Percentiles rank a stretch among this genome's conserved stretches.
Evolutionary conservation across 179 eudicot genomes (phyloP).

Genomic region (Beta lomatogona): DNA sequence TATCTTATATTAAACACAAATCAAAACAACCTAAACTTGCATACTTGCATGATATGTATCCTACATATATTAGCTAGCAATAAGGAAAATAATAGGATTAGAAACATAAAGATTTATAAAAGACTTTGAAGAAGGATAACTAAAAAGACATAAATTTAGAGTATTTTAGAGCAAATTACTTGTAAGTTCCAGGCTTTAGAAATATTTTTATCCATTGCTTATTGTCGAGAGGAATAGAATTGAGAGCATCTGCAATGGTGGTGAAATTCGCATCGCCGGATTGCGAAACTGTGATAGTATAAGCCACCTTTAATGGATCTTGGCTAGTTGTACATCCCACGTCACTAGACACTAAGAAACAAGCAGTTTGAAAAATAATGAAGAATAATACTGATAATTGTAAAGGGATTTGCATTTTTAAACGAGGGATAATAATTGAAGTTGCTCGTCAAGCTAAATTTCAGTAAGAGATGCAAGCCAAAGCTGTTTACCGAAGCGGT

Average conservation of each 20-base stretch:
- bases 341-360: not conserved
- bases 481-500: too few species aligned
- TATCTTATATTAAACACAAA: too few species aligned
- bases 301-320: constrained; percentile 18
- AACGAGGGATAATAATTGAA: too few species aligned
- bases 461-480: too few species aligned
- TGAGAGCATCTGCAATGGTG: constrained; percentile 30
- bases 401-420: too few species aligned
- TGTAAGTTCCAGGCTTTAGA: constrained; percentile 24
- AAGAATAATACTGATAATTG: too few species aligned
- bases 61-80: not conserved
- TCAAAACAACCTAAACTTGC: not conserved
- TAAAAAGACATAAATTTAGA: not conserved
- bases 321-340: not conserved
- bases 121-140: too few species aligned
- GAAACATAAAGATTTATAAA: too few species aligned
- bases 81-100: too few species aligned
- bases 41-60: too few species aligned
- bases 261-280: constrained; percentile 15
- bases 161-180: not conserved
- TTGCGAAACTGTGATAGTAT: constrained; percentile 24
- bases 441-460: too few species aligned
- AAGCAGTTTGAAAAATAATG: too few species aligned
- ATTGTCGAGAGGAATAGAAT: constrained; percentile 29
- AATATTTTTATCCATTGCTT: constrained; percentile 24